Base-by-base conservation (phyloP, 371 early-diverging fungal genomes). In the Actinomucor elegans region DNA sequence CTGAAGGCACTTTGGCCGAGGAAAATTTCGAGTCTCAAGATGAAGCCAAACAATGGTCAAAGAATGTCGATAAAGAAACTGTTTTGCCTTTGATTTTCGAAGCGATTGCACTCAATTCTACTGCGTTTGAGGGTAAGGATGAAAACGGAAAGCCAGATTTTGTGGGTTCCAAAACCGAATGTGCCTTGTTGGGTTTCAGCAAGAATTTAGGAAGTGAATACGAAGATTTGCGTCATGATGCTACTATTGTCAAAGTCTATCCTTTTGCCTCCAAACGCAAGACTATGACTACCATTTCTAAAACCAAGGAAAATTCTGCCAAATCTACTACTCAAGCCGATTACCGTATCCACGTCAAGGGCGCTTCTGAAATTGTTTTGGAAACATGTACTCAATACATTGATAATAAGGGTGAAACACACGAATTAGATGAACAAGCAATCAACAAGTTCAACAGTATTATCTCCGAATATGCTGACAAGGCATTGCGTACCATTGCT, bases 121-220 rank as follows among this genome's bases (percentile, higher is more conserved):
- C 91, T 9, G 97, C 96, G 1, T 93, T 90, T 60, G 92, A 93
- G 64, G 89, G 80, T 40, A 87, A 81, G 48, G 88, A 91, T 59
- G 88, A 91, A 64, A 66, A 81, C 21, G 92, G 91, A 29, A 73
- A 78, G 26, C 50, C 74, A 12, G 85, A 71, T 7, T 92, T 94
- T 67, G 77, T 91, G 57, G 99, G 99, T 21, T 89, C 90, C 50
- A 94, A 94, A 79, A 96, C 94, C 21, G 99, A 99, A 73, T 84
- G 88, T 44, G 98, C 98, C 4, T 67, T 99, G 31, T 79, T 99
- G 48, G 85, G 85, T 29, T 88, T 86, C 28, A 63, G 78, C 64
- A 88, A 81, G 66, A 31, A 17, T 4, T 69, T 84, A 43, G 92
- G 88, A 12, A 79, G 61, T 43, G 86, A 83, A 46, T 86, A 81